A percentile compares a stretch with the other conserved stretches of the same genome.
Evolutionary conservation across 139 green algal species (phyloP).

Genomic region (Ettlia oleoabundans): DNA sequence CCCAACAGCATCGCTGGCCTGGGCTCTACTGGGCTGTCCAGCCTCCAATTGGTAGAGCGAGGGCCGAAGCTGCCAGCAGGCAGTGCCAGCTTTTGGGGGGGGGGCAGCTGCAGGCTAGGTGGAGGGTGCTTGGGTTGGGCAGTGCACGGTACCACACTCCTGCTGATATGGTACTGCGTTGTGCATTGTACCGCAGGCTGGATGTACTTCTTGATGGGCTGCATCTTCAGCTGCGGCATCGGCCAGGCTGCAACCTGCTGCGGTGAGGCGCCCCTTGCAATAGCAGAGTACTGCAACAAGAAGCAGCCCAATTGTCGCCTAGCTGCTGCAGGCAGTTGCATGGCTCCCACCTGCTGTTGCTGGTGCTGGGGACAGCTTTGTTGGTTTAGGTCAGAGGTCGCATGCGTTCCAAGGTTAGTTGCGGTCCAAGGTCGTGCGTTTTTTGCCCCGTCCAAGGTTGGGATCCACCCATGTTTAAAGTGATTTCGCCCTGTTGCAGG

Average conservation of each 20-base stretch:
- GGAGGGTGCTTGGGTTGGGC: too few relatives aligned
- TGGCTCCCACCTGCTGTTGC: not conserved
- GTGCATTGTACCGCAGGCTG: not conserved
- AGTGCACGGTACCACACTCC: too few relatives aligned
- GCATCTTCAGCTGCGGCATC: constrained; percentile 39
- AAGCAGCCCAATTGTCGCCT: not conserved
- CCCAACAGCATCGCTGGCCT: too few relatives aligned
- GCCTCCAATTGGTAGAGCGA: not conserved
- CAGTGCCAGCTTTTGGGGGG: too few relatives aligned
- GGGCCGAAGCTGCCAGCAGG: not conserved
- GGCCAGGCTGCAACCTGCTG: constrained; percentile 44
- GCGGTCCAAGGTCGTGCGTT: not conserved
- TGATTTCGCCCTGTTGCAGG: constrained; percentile 12
- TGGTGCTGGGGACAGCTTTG: too few relatives aligned
- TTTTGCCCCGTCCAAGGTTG: too few relatives aligned
- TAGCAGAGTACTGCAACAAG: too few relatives aligned
- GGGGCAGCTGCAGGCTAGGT: too few relatives aligned
- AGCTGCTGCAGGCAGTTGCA: not conserved
- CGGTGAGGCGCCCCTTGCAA: constrained; percentile 2
- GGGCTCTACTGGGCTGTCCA: too few relatives aligned
- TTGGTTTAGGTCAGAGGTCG: too few relatives aligned
- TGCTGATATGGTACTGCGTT: not conserved
- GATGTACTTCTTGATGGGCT: constrained; percentile 36
- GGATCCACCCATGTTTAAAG: not conserved
- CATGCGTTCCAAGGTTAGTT: not conserved